Conservation (phyloP, 768 basidiomycete species). For the Roridomyces roridus region DNA sequence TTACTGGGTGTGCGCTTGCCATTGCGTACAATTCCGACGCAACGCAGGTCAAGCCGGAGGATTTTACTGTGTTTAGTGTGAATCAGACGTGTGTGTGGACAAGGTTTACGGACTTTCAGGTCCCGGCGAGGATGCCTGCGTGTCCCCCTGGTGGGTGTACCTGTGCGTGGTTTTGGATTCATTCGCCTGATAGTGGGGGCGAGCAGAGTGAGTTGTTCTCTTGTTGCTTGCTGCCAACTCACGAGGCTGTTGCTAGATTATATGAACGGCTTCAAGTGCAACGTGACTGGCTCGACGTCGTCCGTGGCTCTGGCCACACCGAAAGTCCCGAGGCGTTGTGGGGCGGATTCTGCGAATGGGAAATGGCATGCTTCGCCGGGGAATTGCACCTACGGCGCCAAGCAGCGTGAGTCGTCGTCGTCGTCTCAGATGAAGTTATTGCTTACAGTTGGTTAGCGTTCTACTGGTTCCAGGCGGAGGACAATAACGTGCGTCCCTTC, state of each 20-base stretch:
- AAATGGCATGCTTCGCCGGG: slow-evolving; percentile 50
- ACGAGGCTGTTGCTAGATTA: too few species aligned
- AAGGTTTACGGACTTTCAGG: slow-evolving; percentile 67
- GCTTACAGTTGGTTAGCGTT: slow-evolving; percentile 26
- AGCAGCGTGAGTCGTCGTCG: slow-evolving; percentile 52
- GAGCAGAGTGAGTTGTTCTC: slow-evolving; percentile 59
- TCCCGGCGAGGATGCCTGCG: slow-evolving; percentile 67
- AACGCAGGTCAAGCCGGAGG: slow-evolving; percentile 61
- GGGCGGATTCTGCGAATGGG: slow-evolving; percentile 56
- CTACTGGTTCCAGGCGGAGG: slow-evolving; percentile 71
- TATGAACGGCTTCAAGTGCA: slow-evolving; percentile 80
- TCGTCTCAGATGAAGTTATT: too few species aligned
- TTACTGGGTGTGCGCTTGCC: slow-evolving; percentile 70
- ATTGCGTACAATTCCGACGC: slow-evolving; percentile 79
- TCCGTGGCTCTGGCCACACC: slow-evolving; percentile 57
- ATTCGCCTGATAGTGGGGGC: slow-evolving; percentile 64
- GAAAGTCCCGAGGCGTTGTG: slow-evolving; percentile 69
- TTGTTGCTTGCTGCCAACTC: background rate
- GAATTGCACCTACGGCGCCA: slow-evolving; percentile 78
- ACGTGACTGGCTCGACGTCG: slow-evolving; percentile 59
- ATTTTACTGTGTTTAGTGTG: slow-evolving; percentile 76
- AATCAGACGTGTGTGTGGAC: slow-evolving; percentile 81
- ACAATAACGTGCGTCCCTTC: slow-evolving; percentile 59
- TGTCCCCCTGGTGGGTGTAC: slow-evolving; percentile 68
- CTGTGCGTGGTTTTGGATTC: slow-evolving; percentile 81